These are phyloP conservation scores for Wallacemonas sp. DNA, from an alignment of 208 protist species.

Conservation along the genomic window DNA sequence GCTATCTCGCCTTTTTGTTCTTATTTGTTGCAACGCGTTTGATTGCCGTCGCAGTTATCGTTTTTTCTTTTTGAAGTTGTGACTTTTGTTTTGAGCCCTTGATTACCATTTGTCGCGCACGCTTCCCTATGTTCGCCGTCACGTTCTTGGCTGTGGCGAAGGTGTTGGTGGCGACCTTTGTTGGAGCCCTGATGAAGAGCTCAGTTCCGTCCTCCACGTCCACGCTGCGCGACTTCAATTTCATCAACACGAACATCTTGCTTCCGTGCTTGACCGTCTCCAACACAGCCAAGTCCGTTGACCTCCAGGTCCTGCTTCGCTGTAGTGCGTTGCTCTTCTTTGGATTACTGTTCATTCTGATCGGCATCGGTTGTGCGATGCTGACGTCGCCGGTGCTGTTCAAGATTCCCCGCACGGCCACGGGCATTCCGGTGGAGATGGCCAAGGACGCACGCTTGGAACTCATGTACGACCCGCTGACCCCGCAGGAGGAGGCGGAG, in stretches of 20 bases:
- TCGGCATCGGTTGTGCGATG: conserved; percentile 26
- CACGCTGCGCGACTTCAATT: conserved; percentile 43
- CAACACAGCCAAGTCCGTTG: conserved; percentile 36
- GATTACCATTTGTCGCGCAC: background rate
- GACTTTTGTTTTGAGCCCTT: background rate
- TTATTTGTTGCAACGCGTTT: no score
- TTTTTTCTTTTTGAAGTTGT: no score
- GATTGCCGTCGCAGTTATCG: no score
- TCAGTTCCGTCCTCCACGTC: conserved; percentile 28
- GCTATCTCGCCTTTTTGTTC: no score
- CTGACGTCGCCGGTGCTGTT: conserved; percentile 15
- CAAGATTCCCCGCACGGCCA: background rate
- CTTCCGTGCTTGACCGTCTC: conserved; percentile 44
- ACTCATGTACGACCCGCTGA: conserved; percentile 13
- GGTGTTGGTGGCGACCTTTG: conserved; percentile 40
- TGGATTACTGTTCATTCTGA: conserved; percentile 22
- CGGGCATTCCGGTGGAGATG: conserved; percentile 20
- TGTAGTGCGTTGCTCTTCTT: conserved; percentile 47
- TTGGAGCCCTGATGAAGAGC: conserved; percentile 33
- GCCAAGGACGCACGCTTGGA: conserved; percentile 15
- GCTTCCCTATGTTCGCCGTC: conserved; percentile 24
- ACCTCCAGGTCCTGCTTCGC: conserved; percentile 32
- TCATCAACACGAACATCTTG: conserved; percentile 37
- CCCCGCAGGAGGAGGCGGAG: conserved; percentile 6
- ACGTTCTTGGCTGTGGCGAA: conserved; percentile 37